phyloP scores from a whole-genome alignment of 106 monocot species.

The Posidonia australis region DNA sequence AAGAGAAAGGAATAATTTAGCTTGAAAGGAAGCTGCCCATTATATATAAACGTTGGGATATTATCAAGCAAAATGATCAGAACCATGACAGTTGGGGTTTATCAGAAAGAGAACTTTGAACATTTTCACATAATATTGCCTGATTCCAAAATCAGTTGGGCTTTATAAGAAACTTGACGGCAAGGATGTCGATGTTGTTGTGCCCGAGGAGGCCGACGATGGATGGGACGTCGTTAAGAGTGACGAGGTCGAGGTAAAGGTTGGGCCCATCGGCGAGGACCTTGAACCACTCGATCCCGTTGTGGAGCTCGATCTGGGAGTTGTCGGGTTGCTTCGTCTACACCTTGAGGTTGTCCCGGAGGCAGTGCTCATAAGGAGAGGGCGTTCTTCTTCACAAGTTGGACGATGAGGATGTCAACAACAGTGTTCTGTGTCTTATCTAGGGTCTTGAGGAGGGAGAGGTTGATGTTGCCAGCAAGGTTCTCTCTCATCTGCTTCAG shows the following conservation, averaged over 20 bases:
- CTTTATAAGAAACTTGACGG: no score
- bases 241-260: constrained; percentile 79
- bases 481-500: constrained; percentile 26
- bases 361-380: constrained; percentile 94
- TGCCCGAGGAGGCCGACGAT: constrained; percentile 64
- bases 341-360: constrained; percentile 79
- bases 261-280: constrained; percentile 79
- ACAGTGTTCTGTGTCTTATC: constrained; percentile 44
- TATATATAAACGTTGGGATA: neutral
- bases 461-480: constrained; percentile 28
- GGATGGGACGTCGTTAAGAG: constrained; percentile 57
- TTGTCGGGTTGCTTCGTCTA: constrained; percentile 83
- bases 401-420: constrained; percentile 61
- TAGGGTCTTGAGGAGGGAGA: constrained; percentile 75
- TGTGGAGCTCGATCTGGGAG: constrained; percentile 89
- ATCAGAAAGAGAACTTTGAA: no score
- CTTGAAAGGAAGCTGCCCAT: no score
- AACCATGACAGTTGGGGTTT: neutral
- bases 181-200: constrained; percentile 80
- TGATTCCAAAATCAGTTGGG: no score
- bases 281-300: constrained; percentile 55
- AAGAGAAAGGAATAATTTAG: no score
- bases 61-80: neutral
- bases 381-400: constrained; percentile 64
- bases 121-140: no score